Base-by-base conservation (phyloP, 1,284 basidiomycete species). In the Microbotryomycetes sp. region DNA sequence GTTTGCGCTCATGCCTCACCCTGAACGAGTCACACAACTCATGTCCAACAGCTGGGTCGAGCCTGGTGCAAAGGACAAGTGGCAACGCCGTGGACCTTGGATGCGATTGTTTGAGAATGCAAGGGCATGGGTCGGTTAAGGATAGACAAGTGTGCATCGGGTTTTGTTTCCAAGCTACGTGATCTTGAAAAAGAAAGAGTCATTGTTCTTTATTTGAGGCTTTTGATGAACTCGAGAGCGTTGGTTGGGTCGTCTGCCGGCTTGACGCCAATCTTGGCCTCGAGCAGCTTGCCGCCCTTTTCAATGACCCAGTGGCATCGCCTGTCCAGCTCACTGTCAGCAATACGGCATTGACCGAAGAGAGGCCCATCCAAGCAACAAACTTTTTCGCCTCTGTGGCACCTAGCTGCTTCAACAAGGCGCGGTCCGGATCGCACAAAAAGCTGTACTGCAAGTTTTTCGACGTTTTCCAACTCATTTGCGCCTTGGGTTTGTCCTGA, bases 101-200 rank as follows among this genome's bases (percentile, higher is more conserved):
- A 92, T 96, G 78, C 85, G 82, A 73, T 77, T 97, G 75, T 98
- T 97, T 83, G 88, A 92, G 78, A 97, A 86, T 74, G 93, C 90
- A 1, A 76, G 79, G 59, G 70, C 66, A 54, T 82, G 75, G 73
- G 74, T 77, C 21, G 73, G 61, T 5, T 73, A 63, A 46, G n/a
- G n/a, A n/a, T n/a, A n/a, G n/a, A n/a, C n/a, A 45, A 27, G 4
- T 52, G 29, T 13, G n/a, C 21, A 15, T n/a, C 9, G 46, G 26
- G 46, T 15, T 46, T 13, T 7, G 18, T 9, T 15, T n/a, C 13
- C 7, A 48, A 15, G 13, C 46, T 11, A 11, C 46, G 46, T 11
- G 24, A 29, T 24, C 26, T n/a, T 52, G 50, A 26, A 52, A 4
- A 52, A 50, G 50, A 52, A 24, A 24, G 24, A n/a, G 24, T 26